Conservation (phyloP, 116 monocot species). For the Iris pallida region DNA sequence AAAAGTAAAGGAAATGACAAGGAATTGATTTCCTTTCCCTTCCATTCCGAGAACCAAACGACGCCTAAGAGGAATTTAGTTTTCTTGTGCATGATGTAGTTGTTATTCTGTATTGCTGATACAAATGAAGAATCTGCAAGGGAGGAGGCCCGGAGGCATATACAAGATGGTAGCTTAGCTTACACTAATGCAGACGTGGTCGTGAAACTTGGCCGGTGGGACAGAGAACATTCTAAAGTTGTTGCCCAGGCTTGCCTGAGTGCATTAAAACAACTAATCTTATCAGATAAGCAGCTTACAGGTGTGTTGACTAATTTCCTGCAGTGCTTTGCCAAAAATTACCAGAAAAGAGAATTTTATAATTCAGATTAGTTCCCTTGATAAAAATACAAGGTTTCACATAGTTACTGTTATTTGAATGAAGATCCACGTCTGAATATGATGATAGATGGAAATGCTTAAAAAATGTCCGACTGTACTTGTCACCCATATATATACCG, state of each 20-base stretch:
- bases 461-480: too few species aligned
- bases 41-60: too few species aligned
- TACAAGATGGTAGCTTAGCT: constrained; percentile 45
- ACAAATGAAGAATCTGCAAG: constrained; percentile 85
- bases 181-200: constrained; percentile 84
- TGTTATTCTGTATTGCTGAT: background rate
- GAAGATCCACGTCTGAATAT: too few species aligned
- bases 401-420: too few species aligned
- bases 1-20: too few species aligned
- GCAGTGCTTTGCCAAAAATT: background rate
- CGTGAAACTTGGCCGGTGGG: constrained; percentile 76
- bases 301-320: constrained; percentile 19
- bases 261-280: constrained; percentile 64
- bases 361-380: too few species aligned
- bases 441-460: too few species aligned
- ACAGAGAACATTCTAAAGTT: constrained; percentile 31
- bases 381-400: too few species aligned
- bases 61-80: too few species aligned
- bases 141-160: constrained; percentile 60
- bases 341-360: too few species aligned
- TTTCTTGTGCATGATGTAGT: background rate
- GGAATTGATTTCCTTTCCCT: too few species aligned
- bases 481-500: too few species aligned
- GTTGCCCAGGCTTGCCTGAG: constrained; percentile 71
- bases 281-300: constrained; percentile 72